phyloP scores from a whole-genome alignment of 495 filamentous ascomycete species.

The Baudoinia panamericana region DNA sequence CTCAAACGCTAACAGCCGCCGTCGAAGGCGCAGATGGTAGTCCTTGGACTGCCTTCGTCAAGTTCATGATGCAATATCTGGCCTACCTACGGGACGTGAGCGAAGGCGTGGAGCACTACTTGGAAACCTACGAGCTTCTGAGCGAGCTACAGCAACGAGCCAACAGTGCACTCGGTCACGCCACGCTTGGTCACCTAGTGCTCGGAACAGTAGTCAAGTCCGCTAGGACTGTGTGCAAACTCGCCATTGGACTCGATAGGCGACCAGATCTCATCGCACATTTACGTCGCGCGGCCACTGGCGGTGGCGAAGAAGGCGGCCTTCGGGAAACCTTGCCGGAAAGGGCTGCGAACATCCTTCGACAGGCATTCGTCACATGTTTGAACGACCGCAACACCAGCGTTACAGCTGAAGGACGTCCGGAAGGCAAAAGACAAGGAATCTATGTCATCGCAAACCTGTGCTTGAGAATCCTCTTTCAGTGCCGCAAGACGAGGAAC shows the following conservation, averaged over 20 bases:
- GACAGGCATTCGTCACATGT: constrained; percentile 82
- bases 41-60: constrained; percentile 60
- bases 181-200: constrained; percentile 62
- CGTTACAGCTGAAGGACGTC: constrained; percentile 35
- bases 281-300: constrained; percentile 28
- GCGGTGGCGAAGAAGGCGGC: constrained; percentile 35
- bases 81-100: constrained; percentile 66
- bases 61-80: constrained; percentile 68
- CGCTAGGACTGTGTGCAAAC: constrained; percentile 58
- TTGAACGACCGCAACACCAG: constrained; percentile 53
- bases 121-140: constrained; percentile 61
- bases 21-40: constrained; percentile 44
- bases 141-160: constrained; percentile 52
- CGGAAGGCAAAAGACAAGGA: constrained; percentile 70
- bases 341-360: constrained; percentile 70
- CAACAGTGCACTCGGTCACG: constrained; percentile 68
- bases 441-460: constrained; percentile 87
- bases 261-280: constrained; percentile 54
- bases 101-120: constrained; percentile 46
- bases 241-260: constrained; percentile 69
- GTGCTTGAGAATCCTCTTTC: constrained; percentile 77
- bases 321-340: constrained; percentile 68
- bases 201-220: constrained; percentile 65
- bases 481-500: constrained; percentile 49
- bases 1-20: constrained; percentile 41